Conservation (phyloP, 257 asterid genomes). For the Ilex asprella region DNA sequence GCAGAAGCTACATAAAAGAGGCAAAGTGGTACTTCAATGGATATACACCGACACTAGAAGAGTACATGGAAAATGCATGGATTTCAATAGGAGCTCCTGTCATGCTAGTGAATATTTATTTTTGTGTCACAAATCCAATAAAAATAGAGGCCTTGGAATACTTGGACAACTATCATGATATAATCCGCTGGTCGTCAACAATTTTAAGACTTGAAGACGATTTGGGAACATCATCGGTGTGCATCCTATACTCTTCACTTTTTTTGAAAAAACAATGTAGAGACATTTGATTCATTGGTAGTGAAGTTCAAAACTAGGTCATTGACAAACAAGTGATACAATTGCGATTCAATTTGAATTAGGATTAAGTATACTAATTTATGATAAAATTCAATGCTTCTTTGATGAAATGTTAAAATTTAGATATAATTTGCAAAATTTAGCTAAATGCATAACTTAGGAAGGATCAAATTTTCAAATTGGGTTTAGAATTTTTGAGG, state of each 20-base stretch:
- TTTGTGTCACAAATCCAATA: conserved; percentile 18
- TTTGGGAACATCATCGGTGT: conserved; percentile 28
- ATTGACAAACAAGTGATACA: too few relatives aligned
- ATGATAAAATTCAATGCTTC: too few relatives aligned
- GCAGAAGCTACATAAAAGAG: conserved; percentile 21
- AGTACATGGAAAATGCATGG: conserved; percentile 25
- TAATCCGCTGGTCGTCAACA: conserved; percentile 19
- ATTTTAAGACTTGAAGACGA: conserved; percentile 20
- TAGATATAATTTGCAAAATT: too few relatives aligned
- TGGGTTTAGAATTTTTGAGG: too few relatives aligned
- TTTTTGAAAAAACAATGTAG: too few relatives aligned
- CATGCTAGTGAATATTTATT: conserved; percentile 9
- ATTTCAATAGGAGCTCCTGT: conserved; percentile 14
- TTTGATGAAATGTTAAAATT: too few relatives aligned
- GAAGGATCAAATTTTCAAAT: too few relatives aligned
- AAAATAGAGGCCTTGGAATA: conserved; percentile 12
- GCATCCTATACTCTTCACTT: neutral
- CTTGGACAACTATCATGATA: conserved; percentile 13
- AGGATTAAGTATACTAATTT: too few relatives aligned
- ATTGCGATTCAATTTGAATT: too few relatives aligned
- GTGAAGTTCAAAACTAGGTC: too few relatives aligned
- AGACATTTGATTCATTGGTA: too few relatives aligned
- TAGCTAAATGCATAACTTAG: too few relatives aligned
- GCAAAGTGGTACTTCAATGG: conserved; percentile 27
- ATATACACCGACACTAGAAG: conserved; percentile 20